Percentiles rank a stretch among this genome's conserved stretches.
Evolutionary conservation across 2,329 filamentous ascomycete genomes (phyloP).

Genomic region (Aspergillus ustus): DNA sequence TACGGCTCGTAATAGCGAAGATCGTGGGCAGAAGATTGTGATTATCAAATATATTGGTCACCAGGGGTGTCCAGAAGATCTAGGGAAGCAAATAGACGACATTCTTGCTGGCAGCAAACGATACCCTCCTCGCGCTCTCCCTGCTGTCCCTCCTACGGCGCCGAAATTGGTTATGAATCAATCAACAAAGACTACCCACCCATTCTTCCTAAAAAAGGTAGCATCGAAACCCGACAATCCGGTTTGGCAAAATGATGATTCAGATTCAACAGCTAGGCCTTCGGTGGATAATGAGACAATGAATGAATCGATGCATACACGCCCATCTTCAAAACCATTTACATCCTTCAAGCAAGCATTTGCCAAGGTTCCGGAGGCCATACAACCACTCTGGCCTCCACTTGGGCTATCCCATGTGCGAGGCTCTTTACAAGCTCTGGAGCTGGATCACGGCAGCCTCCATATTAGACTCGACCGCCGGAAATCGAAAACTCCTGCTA

Average conservation of each 20-base stretch:
- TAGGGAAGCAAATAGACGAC: conserved; percentile 66
- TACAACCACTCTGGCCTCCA: conserved; percentile 47
- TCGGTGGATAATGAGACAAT: neutral
- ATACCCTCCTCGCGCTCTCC: conserved; percentile 25
- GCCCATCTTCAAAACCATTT: conserved; percentile 10
- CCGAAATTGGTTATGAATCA: conserved; percentile 24
- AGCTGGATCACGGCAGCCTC: neutral
- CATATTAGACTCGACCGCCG: conserved; percentile 29
- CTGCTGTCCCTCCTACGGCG: conserved; percentile 23
- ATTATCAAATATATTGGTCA: conserved; percentile 65
- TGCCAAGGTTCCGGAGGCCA: conserved; percentile 35
- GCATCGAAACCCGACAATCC: conserved; percentile 28
- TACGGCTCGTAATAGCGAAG: conserved; percentile 39
- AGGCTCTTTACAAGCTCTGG: conserved; percentile 36
- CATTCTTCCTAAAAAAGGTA: conserved; percentile 69
- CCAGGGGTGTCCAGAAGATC: conserved; percentile 46
- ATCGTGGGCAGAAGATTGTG: conserved; percentile 48
- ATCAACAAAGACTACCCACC: conserved; percentile 61
- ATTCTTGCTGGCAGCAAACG: conserved; percentile 58
- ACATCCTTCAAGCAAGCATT: conserved; percentile 27
- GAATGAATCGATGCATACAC: neutral
- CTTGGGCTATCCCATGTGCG: conserved; percentile 54
- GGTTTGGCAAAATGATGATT: neutral
- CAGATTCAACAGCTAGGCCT: neutral
- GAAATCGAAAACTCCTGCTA: conserved; percentile 44